Conservation (phyloP, 148 eudicot genomes). For the Rhododendron mucronatum region DNA sequence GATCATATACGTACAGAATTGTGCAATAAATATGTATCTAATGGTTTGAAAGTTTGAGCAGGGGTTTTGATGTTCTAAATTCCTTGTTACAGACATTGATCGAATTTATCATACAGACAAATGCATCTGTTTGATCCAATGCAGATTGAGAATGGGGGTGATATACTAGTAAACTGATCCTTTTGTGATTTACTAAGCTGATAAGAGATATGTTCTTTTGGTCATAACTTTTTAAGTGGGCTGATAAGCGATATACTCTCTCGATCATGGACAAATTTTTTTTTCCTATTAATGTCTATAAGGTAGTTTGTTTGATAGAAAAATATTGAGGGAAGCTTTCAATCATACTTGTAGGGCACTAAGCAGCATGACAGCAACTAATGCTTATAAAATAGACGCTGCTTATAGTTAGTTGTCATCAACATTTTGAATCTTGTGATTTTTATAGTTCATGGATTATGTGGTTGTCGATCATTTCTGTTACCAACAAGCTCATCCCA, state of each 20-base stretch:
- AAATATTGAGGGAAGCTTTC: not conserved
- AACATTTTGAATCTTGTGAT: not conserved
- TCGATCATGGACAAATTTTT: not conserved
- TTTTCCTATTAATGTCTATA: not conserved
- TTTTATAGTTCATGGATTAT: not conserved
- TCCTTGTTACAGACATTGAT: not conserved
- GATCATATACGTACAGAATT: not conserved
- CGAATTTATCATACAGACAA: not conserved
- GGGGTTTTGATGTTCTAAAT: not conserved
- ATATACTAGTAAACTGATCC: not conserved
- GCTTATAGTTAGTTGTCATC: not conserved
- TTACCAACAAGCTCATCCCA: not conserved
- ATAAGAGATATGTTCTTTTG: not conserved
- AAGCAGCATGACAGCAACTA: not conserved
- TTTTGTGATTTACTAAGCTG: not conserved
- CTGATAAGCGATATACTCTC: not conserved
- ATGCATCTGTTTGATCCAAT: not conserved
- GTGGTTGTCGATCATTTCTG: not conserved
- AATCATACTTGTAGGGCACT: not conserved
- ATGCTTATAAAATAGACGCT: not conserved
- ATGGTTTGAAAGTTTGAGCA: not conserved
- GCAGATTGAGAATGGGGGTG: not conserved
- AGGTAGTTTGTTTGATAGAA: not conserved
- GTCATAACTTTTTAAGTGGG: not conserved
- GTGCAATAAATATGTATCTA: too few relatives aligned